Evolutionary conservation across 345 rosid genomes (phyloP), one percentile per base, ranked within the genome.

Genomic region (Populus ilicifolia): DNA sequence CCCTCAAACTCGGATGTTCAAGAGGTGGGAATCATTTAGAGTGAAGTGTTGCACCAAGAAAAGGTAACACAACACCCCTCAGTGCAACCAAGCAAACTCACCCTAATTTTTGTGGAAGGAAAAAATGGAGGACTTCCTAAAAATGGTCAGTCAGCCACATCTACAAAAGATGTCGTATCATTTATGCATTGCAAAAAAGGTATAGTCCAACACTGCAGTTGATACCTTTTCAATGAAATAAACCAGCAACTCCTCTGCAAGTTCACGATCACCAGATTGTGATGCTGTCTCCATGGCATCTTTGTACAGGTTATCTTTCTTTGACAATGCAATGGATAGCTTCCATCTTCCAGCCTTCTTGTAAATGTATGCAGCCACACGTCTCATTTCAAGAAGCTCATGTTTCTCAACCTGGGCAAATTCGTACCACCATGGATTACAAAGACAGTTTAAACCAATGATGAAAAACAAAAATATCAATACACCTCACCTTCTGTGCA

Each of bases 251-350:
- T 96, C 98, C 83, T 96, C 99, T 0, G 99, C 97, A 80, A 93
- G 94, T 82, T 96, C 98, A 65, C 91, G 94, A 38, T 96, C 99
- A 69, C 99, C 98, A 36, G 97, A 93, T 82, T 96, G 99, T 6
- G 99, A 96, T 66, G 97, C 97, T 77, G 99, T 93, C 88, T 93
- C 98, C 98, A 96, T 96, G 67, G 98, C 97, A 88, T 96, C 99
- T 79, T 88, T 96, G 87, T 91, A 96, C 72, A 86, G 88, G 72
- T 87, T 93, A 82, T 96, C 97, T 48, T 93, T 96, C 92, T 96
- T 96, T 72, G 98, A 96, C 84, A 96, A 85, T 36, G 94, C 94
- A 89, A 96, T 96, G 3, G 99, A 96, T 78, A 87, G 94, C 97
- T 93, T 96, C 99, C 99, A 96, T 84, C 97, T 87, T 72, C 98